Base-by-base conservation (phyloP, 139 green algal species). In the Chlorella sp. region DNA sequence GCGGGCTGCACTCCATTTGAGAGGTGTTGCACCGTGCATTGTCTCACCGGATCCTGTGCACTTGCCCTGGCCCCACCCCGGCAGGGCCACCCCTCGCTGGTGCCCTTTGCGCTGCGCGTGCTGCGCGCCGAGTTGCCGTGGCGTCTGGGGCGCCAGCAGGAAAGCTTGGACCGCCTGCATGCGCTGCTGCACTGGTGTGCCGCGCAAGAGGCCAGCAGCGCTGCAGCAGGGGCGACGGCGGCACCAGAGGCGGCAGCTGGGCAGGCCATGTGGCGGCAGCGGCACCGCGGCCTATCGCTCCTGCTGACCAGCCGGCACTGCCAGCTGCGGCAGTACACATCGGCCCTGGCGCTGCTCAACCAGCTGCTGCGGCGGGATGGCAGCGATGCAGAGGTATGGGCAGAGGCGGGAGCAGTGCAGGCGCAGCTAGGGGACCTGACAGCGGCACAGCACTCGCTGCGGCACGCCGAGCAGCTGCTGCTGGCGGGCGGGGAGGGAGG, bases 101-200 rank as follows among this genome's bases (percentile, higher is more conserved):
- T 88, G 58, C 87, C 87, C 2, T 91, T 89, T 81, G 81, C 76
- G 24, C 72, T 91, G 58, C 79, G 84, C 30, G 84, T 78, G 68
- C 72, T 89, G 20, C 36, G 76, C 17, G 81, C 85, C 14, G 81
- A 88, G 41, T 36, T 86, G 40, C 72, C 72, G 22, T 75, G 38
- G 26, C 43, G 56, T 24, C 38, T 70, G 68, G 82, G 82, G 6
- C 32, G 41, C 40, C 51, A 69, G 48, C n/a, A 60, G n/a, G 86
- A 72, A 46, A 34, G 36, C 3, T 41, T 85, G 3, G 69, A 87
- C 28, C 34, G 32, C 16, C 78, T 84, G 76, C 81, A 87, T 34
- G 17, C 48, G 24, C 84, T 91, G 56, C 76, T 91, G 62, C 62
- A 87, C 20, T 83, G 65, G 41, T 91, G 87, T 54, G 24, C 36